Base-by-base conservation (phyloP, 441 rosid species). In the Euphorbia neoarborescens region DNA sequence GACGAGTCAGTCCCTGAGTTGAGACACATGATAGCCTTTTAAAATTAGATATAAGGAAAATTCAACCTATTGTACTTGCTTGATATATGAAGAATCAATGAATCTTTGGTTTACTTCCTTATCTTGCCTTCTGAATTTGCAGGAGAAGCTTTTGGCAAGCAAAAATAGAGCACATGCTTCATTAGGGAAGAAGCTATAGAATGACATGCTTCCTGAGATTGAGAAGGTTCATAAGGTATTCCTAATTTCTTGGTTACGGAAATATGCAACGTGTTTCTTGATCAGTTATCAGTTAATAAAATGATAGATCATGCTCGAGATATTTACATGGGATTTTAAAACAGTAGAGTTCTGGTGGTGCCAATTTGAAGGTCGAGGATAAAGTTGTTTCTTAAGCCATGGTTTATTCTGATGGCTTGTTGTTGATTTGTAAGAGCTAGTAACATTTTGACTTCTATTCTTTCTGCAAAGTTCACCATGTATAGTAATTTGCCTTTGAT, bases 311-410 rank as follows among this genome's bases (percentile, higher is more conserved):
- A n/a, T n/a, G n/a, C n/a, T n/a, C n/a, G n/a, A n/a, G n/a, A n/a
- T n/a, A n/a, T n/a, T n/a, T n/a, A n/a, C n/a, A n/a, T 51, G 99
- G 92, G 86, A 95, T 95, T 85, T 86, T 90, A 19, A 98, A 92
- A 5, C 98, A 95, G 68, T 87, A 77, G 6, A 80, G 70, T 27
- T 0, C 68, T 35, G 78, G 53, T 72, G 78, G 65, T 58, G 82
- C 75, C 35, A 78, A 72, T 73, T 71, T 78, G 42, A 74, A 82
- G 77, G 75, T 74, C 64, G 76, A 80, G 27, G 82, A 75, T 17
- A 66, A 58, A 58, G 25, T n/a, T n/a, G 78, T 44, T 71, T 74
- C 71, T 72, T 70, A 65, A 25, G 78, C 84, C 83, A 79, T 78
- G 99, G 99, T 94, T 82, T 84, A 96, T 85, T 88, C 88, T 86